phyloP scores from a whole-genome alignment of 352 stramenopile genomes.

The Phytopythium chamaehyphon region DNA sequence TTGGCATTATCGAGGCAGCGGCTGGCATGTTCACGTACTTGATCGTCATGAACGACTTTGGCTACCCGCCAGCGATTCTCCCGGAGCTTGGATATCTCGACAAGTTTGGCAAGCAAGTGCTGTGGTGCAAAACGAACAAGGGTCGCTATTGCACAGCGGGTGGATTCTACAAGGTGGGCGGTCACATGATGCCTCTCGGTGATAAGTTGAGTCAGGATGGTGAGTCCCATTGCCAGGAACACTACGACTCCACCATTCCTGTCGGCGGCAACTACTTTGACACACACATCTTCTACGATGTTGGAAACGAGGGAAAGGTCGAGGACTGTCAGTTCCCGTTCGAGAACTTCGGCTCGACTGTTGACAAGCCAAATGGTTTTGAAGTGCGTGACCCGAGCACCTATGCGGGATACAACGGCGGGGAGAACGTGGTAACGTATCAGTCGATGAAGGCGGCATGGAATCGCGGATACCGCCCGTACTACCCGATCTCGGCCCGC shows the following conservation, averaged over 20 bases:
- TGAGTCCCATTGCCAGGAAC: conserved; percentile 26
- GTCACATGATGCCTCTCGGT: conserved; percentile 28
- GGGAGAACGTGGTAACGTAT: conserved; percentile 41
- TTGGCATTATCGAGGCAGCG: conserved; percentile 84
- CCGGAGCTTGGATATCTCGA: conserved; percentile 74
- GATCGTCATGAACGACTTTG: conserved; percentile 87
- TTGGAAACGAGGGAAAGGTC: conserved; percentile 53
- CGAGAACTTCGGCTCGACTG: conserved; percentile 56
- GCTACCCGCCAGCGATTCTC: conserved; percentile 80
- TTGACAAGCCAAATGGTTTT: conserved; percentile 31
- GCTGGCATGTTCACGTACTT: conserved; percentile 89
- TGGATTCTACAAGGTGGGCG: conserved; percentile 45
- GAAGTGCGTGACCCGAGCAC: conserved; percentile 39
- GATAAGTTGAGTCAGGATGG: conserved; percentile 20
- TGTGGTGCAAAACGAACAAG: conserved; percentile 71
- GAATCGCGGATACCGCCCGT: conserved; percentile 67
- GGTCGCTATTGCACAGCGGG: conserved; percentile 66
- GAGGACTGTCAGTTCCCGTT: conserved; percentile 81
- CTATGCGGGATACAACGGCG: conserved; percentile 38
- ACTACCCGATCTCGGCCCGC: conserved; percentile 78
- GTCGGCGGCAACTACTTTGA: conserved; percentile 58
- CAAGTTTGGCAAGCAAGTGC: conserved; percentile 82
- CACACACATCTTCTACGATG: conserved; percentile 80
- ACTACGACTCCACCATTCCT: conserved; percentile 53
- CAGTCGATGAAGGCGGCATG: conserved; percentile 66